A percentile compares a stretch with the other conserved stretches of the same genome.
These are phyloP conservation scores for Candida ascalaphidarum DNA, from an alignment of 805 yeast species.

Conservation along the genomic window DNA sequence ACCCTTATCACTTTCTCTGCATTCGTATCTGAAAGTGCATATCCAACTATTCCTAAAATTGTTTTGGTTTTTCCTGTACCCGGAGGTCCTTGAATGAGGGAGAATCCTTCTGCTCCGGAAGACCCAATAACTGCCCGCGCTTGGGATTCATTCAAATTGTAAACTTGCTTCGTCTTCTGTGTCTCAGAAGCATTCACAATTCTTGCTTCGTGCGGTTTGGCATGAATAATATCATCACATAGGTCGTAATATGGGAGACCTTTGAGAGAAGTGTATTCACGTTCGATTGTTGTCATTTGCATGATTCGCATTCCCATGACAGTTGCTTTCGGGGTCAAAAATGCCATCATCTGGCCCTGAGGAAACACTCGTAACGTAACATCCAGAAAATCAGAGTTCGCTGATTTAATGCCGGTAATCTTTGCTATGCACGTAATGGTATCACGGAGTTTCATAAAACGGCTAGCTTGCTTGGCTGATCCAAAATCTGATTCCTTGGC, in stretches of 20 bases:
- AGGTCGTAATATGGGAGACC: conserved; percentile 81
- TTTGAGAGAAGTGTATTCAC: conserved; percentile 79
- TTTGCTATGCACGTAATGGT: conserved; percentile 69
- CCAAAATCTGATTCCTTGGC: conserved; percentile 11
- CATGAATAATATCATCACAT: conserved; percentile 55
- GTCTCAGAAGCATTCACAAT: conserved; percentile 25
- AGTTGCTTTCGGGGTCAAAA: conserved; percentile 54
- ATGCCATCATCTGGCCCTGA: conserved; percentile 40
- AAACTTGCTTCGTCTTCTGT: conserved; percentile 34
- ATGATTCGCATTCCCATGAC: conserved; percentile 66
- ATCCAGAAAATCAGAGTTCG: conserved; percentile 62
- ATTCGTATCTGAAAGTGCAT: conserved; percentile 52
- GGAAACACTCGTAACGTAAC: conserved; percentile 63
- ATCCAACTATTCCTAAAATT: conserved; percentile 83
- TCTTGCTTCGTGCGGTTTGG: conserved; percentile 45
- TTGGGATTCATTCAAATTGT: conserved; percentile 77
- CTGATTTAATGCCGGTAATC: conserved; percentile 60
- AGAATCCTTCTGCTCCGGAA: conserved; percentile 61
- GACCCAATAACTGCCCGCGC: conserved; percentile 83
- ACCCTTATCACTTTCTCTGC: no score
- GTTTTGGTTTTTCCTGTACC: conserved; percentile 99
- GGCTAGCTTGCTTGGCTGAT: conserved; percentile 10
- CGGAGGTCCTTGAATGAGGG: conserved; percentile 96
- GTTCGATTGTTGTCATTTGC: conserved; percentile 86
- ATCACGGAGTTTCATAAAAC: conserved; percentile 18